phyloP scores from a whole-genome alignment of 2,329 filamentous ascomycete species.

The Fusarium armeniacum region DNA sequence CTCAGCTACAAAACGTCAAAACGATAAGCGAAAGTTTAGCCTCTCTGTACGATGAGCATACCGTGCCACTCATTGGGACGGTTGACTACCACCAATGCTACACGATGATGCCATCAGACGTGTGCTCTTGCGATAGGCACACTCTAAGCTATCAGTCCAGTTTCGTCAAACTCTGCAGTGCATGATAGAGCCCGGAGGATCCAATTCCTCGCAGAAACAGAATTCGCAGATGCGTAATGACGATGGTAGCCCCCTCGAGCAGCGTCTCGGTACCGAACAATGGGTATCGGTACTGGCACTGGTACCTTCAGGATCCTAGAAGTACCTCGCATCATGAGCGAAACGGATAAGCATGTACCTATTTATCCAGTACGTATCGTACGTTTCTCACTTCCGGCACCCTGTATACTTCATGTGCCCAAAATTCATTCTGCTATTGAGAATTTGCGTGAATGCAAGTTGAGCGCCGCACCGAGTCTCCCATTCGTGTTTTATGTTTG shows the following conservation, averaged over 20 bases:
- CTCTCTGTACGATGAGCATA: conserved; percentile 5
- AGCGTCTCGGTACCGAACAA: conserved; percentile 41
- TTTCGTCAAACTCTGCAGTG: conserved; percentile 35
- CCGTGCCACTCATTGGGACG: conserved; percentile 2
- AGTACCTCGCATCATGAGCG: conserved; percentile 21
- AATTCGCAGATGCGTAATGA: conserved; percentile 45
- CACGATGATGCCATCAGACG: conserved; percentile 42
- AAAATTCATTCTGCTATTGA: conserved; percentile 7
- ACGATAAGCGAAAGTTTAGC: conserved; percentile 40
- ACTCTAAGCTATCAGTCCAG: conserved; percentile 13
- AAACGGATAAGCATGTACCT: background rate
- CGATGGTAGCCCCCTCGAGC: conserved; percentile 34
- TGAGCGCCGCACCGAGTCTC: conserved; percentile 10
- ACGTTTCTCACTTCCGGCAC: background rate
- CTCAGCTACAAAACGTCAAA: conserved; percentile 25
- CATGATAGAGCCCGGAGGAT: conserved; percentile 17
- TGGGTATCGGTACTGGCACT: conserved; percentile 39
- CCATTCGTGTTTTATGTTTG: conserved; percentile 26
- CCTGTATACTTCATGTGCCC: conserved; percentile 12
- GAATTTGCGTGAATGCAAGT: conserved; percentile 13
- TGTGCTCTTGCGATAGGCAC: conserved; percentile 39
- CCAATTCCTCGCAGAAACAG: conserved; percentile 23
- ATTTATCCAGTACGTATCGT: conserved; percentile 16
- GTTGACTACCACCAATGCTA: conserved; percentile 27
- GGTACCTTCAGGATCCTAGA: conserved; percentile 33